Evolutionary conservation across 306 rosid genomes (phyloP).

Genomic region (Echinosophora koreensis): DNA sequence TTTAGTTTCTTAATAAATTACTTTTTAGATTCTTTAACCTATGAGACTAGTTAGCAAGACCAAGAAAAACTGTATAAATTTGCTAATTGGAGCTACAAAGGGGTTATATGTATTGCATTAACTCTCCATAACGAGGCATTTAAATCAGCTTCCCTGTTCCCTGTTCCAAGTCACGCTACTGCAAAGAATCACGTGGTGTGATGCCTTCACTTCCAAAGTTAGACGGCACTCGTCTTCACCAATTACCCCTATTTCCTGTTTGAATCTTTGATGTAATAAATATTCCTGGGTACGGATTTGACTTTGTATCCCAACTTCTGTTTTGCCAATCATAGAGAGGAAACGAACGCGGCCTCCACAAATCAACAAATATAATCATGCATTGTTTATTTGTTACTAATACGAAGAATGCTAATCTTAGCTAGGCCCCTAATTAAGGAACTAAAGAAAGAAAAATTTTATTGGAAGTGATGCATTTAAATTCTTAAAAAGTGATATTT

Average conservation of each 20-base stretch:
- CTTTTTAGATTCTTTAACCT: no score
- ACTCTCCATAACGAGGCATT: constrained; percentile 21
- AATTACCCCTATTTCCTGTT: no score
- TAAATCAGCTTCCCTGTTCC: constrained; percentile 24
- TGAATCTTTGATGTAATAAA: constrained; percentile 11
- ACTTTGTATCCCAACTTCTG: constrained; percentile 15
- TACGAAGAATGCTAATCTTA: no score
- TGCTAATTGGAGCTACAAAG: constrained; percentile 26
- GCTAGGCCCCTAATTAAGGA: no score
- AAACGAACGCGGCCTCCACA: constrained; percentile 6
- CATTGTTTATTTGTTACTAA: neutral
- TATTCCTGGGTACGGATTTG: neutral
- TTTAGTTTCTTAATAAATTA: no score
- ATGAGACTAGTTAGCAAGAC: no score
- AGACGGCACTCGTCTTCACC: constrained; percentile 19
- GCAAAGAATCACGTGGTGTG: constrained; percentile 56
- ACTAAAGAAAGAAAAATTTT: no score
- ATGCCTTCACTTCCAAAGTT: constrained; percentile 15
- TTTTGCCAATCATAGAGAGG: constrained; percentile 30
- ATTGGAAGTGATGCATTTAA: no score
- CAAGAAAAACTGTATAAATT: neutral
- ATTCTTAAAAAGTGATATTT: no score
- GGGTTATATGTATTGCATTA: neutral
- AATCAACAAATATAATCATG: constrained; percentile 4
- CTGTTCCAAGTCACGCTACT: constrained; percentile 19